Evolutionary conservation across 345 rosid genomes (phyloP).

Genomic region (Eucalyptus marginata): DNA sequence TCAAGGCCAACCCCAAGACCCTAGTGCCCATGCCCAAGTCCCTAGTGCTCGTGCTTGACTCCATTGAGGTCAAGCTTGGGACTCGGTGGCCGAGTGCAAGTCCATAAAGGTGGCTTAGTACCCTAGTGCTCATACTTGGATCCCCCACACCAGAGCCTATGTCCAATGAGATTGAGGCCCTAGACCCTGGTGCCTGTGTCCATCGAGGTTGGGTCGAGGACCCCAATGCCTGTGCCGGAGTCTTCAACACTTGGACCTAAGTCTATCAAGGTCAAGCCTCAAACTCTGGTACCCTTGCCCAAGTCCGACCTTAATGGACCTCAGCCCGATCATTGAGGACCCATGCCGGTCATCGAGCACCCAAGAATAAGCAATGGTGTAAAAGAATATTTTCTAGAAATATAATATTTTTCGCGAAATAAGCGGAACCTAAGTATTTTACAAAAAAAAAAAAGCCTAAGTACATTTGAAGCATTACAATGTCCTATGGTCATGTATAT

Average conservation of each 20-base stretch:
- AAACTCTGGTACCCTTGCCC: accelerated
- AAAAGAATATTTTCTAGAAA: too few species aligned
- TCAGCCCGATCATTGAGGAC: accelerated
- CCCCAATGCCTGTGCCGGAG: accelerated
- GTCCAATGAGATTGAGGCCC: too few species aligned
- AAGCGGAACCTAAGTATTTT: accelerated
- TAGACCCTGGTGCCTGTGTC: accelerated
- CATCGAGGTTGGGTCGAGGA: too few species aligned
- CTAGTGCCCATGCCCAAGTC: neutral
- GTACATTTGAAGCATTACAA: too few species aligned
- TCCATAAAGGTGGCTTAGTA: neutral
- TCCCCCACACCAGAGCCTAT: accelerated
- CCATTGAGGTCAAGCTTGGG: neutral
- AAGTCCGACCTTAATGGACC: too few species aligned
- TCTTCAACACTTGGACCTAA: too few species aligned
- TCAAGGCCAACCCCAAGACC: accelerated
- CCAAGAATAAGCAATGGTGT: too few species aligned
- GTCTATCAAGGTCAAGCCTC: too few species aligned
- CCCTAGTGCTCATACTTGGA: neutral
- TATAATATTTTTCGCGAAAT: accelerated
- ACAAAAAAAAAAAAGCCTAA: too few species aligned
- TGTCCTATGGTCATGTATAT: too few species aligned
- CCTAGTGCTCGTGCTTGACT: neutral
- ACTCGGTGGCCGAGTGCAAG: too few species aligned
- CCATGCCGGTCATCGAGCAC: accelerated